Evolutionary conservation across 1,139 yeast species (phyloP).

Genomic region (Martiniozyma asiatica): DNA sequence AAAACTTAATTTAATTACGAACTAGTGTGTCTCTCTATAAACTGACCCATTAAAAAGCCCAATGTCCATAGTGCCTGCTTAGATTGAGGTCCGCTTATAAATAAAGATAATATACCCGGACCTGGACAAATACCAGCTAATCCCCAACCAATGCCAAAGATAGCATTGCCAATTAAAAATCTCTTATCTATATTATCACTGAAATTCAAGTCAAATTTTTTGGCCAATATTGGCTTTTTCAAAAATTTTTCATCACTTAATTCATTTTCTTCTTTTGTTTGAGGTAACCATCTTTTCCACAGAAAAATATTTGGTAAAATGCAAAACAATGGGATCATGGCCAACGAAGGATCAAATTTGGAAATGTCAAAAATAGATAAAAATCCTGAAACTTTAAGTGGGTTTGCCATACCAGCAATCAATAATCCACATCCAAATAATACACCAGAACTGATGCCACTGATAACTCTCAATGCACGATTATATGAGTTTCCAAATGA

Average conservation of each 20-base stretch:
- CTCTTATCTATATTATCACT: constrained; percentile 15
- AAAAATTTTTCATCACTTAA: constrained; percentile 1
- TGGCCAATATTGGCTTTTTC: constrained; percentile 19
- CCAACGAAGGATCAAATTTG: constrained; percentile 33
- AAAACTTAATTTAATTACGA: too few relatives aligned
- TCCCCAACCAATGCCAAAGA: constrained; percentile 40
- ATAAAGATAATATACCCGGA: constrained; percentile 25
- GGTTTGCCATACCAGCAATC: constrained; percentile 34
- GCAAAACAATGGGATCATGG: constrained; percentile 29
- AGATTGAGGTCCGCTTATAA: constrained; percentile 6
- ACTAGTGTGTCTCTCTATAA: constrained; percentile 5
- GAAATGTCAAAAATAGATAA: constrained; percentile 24
- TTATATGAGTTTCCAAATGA: constrained; percentile 1
- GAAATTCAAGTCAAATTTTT: constrained; percentile 12
- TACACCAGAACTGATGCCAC: constrained; percentile 27
- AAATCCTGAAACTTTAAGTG: constrained; percentile 32
- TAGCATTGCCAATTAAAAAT: constrained; percentile 27
- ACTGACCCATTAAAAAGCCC: constrained; percentile 12
- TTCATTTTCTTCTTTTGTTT: constrained; percentile 3
- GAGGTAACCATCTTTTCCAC: constrained; percentile 18
- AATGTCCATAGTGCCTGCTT: constrained; percentile 11
- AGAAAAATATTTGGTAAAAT: constrained; percentile 30
- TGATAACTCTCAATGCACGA: constrained; percentile 12
- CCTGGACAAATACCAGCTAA: constrained; percentile 36
- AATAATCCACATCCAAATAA: constrained; percentile 33